These are phyloP conservation scores for Globisporangium lucens DNA, from an alignment of 352 stramenopile species.

Conservation along the genomic window DNA sequence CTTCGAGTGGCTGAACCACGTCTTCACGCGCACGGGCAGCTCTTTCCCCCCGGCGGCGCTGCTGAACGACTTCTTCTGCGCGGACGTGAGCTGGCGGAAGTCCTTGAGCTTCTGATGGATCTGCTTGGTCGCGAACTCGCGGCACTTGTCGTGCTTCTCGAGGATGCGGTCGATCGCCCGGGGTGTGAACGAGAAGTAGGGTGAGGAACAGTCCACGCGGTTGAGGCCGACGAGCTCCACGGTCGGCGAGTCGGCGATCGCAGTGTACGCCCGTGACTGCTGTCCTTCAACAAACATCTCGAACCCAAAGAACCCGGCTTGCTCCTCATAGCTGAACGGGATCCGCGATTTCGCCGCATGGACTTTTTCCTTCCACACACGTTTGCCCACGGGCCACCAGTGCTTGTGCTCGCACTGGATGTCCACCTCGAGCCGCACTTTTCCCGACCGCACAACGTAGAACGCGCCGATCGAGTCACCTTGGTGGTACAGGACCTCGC, in stretches of 20 bases:
- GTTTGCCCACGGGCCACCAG: slow-evolving; percentile 49
- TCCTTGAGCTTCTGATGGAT: slow-evolving; percentile 55
- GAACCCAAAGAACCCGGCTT: slow-evolving; percentile 59
- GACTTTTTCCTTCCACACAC: slow-evolving; percentile 54
- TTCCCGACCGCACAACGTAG: slow-evolving; percentile 61
- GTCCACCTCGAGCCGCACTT: slow-evolving; percentile 57
- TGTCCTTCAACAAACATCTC: slow-evolving; percentile 66
- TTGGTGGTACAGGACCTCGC: slow-evolving; percentile 57
- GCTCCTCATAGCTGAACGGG: slow-evolving; percentile 47
- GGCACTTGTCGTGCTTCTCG: slow-evolving; percentile 49
- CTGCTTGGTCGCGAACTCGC: slow-evolving; percentile 35
- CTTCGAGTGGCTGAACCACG: slow-evolving; percentile 38
- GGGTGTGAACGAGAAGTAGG: slow-evolving; percentile 68
- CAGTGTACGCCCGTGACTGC: slow-evolving; percentile 49
- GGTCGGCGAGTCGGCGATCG: slow-evolving; percentile 44
- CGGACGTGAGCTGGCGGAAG: slow-evolving; percentile 28
- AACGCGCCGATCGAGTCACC: slow-evolving; percentile 60
- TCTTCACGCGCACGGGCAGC: slow-evolving; percentile 32
- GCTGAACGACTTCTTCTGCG: slow-evolving; percentile 25
- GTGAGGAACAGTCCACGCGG: slow-evolving; percentile 68
- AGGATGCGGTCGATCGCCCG: slow-evolving; percentile 55
- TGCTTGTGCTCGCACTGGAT: slow-evolving; percentile 69
- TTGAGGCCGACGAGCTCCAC: slow-evolving; percentile 66
- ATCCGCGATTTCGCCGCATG: slow-evolving; percentile 49
- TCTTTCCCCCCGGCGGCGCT: slow-evolving; percentile 10